These are phyloP conservation scores for Boletellus deceptivus DNA, from an alignment of 1,284 basidiomycete genomes.

Conservation along the genomic window DNA sequence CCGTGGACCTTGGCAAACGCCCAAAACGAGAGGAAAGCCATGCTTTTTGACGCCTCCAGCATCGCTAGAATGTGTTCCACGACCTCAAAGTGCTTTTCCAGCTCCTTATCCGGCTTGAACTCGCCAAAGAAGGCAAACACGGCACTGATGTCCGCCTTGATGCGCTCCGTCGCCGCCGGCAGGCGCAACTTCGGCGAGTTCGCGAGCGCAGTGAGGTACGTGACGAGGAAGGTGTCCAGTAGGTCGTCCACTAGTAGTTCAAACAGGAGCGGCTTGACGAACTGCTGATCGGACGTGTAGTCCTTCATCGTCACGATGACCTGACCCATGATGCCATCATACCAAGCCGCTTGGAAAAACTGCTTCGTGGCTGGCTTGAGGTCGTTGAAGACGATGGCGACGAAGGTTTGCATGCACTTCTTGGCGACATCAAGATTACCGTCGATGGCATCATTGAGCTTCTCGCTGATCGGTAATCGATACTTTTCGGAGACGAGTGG, in stretches of 20 bases:
- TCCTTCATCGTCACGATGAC: constrained; percentile 96
- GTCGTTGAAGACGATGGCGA: constrained; percentile 95
- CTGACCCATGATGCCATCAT: constrained; percentile 80
- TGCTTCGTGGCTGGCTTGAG: constrained; percentile 85
- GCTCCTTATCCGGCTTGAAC: constrained; percentile 77
- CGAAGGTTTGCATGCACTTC: constrained; percentile 91
- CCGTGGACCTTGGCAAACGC: constrained; percentile 95
- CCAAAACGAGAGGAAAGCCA: constrained; percentile 95
- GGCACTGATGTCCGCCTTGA: constrained; percentile 79
- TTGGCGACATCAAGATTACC: constrained; percentile 98
- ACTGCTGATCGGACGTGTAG: constrained; percentile 89
- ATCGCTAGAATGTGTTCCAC: constrained; percentile 84
- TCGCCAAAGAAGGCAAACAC: constrained; percentile 81
- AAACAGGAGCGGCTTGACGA: constrained; percentile 88
- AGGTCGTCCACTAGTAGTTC: constrained; percentile 94
- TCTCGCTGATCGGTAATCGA: constrained; percentile 76
- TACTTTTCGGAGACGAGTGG: constrained; percentile 94
- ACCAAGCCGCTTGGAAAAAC: constrained; percentile 87
- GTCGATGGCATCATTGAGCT: constrained; percentile 94
- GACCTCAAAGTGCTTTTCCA: constrained; percentile 84
- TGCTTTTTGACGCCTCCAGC: constrained; percentile 86
- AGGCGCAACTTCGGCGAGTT: constrained; percentile 87
- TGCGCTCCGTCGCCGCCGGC: constrained; percentile 78
- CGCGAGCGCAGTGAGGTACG: constrained; percentile 86
- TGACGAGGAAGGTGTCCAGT: constrained; percentile 87